Conservation (phyloP, 1,284 basidiomycete genomes). For the Cutaneotrichosporon spelunceum region DNA sequence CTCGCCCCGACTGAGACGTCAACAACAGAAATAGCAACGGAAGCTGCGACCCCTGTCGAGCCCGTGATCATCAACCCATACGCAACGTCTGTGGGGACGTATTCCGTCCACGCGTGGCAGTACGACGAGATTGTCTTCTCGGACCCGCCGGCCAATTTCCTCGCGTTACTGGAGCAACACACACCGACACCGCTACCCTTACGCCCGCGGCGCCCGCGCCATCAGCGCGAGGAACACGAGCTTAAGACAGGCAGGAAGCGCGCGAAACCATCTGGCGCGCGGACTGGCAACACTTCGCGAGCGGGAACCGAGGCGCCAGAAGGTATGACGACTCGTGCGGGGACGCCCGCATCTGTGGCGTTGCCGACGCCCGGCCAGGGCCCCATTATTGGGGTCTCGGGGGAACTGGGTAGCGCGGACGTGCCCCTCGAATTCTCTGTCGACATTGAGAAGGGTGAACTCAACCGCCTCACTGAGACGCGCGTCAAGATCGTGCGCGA, state of each 20-base stretch:
- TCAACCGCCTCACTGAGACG: constrained; percentile 72
- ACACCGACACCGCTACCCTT: constrained; percentile 79
- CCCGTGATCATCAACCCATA: constrained; percentile 3
- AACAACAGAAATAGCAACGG: constrained; percentile 12
- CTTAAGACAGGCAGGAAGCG: constrained; percentile 39
- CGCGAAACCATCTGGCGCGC: constrained; percentile 10
- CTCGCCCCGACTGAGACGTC: constrained; percentile 3
- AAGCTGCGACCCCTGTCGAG: constrained; percentile 3
- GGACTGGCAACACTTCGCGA: constrained; percentile 16
- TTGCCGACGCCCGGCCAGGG: constrained; percentile 1
- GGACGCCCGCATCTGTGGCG: constrained; percentile 11
- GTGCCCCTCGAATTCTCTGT: constrained; percentile 69
- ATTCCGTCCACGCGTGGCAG: constrained; percentile 91
- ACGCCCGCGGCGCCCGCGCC: constrained; percentile 53
- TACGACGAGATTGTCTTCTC: constrained; percentile 98
- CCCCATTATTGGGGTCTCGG: constrained; percentile 29
- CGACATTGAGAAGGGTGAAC: constrained; percentile 82
- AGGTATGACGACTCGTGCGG: constrained; percentile 14
- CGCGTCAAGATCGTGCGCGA: constrained; percentile 60
- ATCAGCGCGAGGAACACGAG: constrained; percentile 40
- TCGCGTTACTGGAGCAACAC: constrained; percentile 73
- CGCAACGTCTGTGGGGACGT: constrained; percentile 24
- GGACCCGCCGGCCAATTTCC: constrained; percentile 86
- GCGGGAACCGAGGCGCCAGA: constrained; percentile 11
- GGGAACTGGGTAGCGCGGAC: constrained; percentile 47